Base-by-base conservation (phyloP, 352 stramenopile species). In the Phytopythium kandeliae region DNA sequence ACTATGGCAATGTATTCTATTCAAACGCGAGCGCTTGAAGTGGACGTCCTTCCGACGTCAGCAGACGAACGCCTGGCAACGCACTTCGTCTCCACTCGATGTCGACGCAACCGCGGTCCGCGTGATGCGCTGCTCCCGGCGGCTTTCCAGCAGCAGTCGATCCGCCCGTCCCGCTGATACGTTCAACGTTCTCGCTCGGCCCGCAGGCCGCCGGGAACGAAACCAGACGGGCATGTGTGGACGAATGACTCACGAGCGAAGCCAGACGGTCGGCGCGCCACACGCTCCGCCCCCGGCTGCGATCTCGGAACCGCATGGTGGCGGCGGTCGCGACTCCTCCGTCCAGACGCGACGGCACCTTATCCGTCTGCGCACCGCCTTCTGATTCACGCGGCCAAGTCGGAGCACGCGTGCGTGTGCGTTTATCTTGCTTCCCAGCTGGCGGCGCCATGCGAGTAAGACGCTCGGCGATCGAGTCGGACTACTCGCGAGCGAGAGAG, bases 201-300 rank as follows among this genome's bases (percentile, higher is more conserved):
- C 3, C 11, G 6, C 10, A 45, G 9, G 3, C 19, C 12, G 19
- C 10, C 13, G 33, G 33, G 35, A 6, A 10, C 8, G 35, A 1
- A 22, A 8, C 16, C 38, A 45, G 38, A 9, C 4, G 38, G 3
- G 5, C 38, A 16, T 45, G 19, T 40, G 44, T 50, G 44, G 44
- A 50, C 28, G 44, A 40, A 50, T 21, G 16, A 19, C 3, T 11
- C 17, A n/a, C 36, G n/a, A 15, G n/a, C 16, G 44, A 6, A 28
- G 7, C 21, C 44, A 25, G 30, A 4, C 30, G 44, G 8, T 40
- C 17, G 44, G 26, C 25, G 26, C 44, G 17, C 44, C 44, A 50
- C 44, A 50, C 44, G 44, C n/a, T 25, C 12, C 11, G 16, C 17
- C 28, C 28, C 35, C 44, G 44, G 44, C 44, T 50, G 44, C 44